phyloP scores from a whole-genome alignment of 169 alveolate genomes.

The Perkinsus olseni region DNA sequence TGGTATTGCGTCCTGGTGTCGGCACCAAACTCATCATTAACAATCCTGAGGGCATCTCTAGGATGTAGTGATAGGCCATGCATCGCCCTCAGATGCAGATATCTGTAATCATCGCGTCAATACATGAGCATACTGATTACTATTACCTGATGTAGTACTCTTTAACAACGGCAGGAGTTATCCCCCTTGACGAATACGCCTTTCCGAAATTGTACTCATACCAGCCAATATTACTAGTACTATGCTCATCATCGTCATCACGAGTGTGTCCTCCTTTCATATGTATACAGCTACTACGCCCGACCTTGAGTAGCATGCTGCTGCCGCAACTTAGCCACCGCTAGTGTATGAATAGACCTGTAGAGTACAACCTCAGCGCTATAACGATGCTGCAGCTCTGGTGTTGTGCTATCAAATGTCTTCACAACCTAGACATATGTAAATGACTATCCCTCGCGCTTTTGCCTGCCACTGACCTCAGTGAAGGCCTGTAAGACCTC shows the following conservation, averaged over 20 bases:
- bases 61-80: background rate
- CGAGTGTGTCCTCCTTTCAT: background rate
- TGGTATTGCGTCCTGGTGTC: background rate
- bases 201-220: background rate
- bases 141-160: background rate
- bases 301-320: background rate
- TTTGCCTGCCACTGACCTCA: background rate
- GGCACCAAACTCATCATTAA: background rate
- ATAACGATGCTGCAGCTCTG: background rate
- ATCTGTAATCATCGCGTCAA: background rate
- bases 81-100: background rate
- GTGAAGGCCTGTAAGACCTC: background rate
- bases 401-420: background rate
- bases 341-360: background rate
- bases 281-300: background rate
- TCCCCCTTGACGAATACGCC: background rate
- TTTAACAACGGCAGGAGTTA: background rate
- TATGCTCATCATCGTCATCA: background rate
- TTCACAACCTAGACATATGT: background rate
- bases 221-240: background rate
- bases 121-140: background rate
- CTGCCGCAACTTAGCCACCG: background rate
- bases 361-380: background rate
- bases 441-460: background rate
- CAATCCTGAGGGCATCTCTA: background rate